These are phyloP conservation scores for Penicillium fimorum DNA, from an alignment of 495 filamentous ascomycete genomes.

Conservation along the genomic window DNA sequence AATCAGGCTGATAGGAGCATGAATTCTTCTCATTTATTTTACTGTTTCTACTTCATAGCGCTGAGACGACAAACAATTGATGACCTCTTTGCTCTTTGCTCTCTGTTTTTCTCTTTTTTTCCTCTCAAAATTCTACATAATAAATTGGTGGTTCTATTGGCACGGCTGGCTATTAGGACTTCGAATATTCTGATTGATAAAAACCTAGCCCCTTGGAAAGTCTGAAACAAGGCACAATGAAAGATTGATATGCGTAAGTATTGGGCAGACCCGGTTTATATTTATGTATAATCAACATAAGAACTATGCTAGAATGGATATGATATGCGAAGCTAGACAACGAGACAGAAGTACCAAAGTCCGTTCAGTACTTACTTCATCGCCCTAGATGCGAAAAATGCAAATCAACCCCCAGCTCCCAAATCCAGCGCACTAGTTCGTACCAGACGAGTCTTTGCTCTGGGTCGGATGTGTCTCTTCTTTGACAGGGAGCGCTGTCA, in stretches of 20 bases:
- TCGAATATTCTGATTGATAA: background rate
- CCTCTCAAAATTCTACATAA: background rate
- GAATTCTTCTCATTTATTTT: constrained; percentile 44
- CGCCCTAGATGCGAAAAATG: constrained; percentile 2
- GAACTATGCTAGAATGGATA: background rate
- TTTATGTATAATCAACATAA: background rate
- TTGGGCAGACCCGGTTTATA: background rate
- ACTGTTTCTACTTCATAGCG: constrained; percentile 36
- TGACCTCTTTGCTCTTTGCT: constrained; percentile 21
- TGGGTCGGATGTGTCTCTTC: background rate
- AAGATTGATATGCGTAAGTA: background rate
- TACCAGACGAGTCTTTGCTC: constrained; percentile 3
- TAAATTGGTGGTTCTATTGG: background rate
- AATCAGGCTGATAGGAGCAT: constrained; percentile 24
- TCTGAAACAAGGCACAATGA: background rate
- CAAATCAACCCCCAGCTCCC: background rate
- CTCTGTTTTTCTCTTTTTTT: background rate
- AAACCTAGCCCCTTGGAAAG: background rate
- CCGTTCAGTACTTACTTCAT: background rate
- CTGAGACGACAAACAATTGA: constrained; percentile 39
- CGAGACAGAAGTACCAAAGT: background rate
- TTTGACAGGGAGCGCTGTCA: constrained; percentile 11
- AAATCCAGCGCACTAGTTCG: background rate
- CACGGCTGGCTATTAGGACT: background rate
- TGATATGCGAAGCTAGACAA: constrained; percentile 3